Conservation (phyloP, 495 filamentous ascomycete genomes). For the Choiromyces venosus region DNA sequence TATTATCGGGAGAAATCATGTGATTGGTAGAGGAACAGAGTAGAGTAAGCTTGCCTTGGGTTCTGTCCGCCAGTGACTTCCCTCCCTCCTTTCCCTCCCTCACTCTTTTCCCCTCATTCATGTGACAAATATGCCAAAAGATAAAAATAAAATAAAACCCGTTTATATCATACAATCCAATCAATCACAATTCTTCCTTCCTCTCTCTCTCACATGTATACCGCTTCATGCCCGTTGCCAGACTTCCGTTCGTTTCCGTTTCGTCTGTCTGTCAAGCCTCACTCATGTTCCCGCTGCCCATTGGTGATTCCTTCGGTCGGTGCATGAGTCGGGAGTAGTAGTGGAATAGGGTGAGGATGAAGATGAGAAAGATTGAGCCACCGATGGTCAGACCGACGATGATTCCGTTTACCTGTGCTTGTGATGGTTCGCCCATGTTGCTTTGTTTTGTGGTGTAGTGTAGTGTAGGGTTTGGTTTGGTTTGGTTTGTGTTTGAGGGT, state of each 20-base stretch:
- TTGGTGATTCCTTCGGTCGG: constrained; percentile 17
- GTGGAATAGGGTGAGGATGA: constrained; percentile 37
- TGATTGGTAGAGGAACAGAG: neutral
- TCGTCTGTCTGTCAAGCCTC: neutral
- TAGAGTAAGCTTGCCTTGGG: neutral
- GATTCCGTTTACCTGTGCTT: constrained; percentile 34
- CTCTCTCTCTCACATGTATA: neutral
- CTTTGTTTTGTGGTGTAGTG: neutral
- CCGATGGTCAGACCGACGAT: constrained; percentile 35
- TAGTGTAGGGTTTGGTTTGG: neutral
- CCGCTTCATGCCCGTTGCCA: no score
- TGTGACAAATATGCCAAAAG: neutral
- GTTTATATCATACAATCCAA: neutral
- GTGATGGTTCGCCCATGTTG: constrained; percentile 32
- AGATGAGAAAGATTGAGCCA: constrained; percentile 31
- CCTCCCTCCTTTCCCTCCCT: neutral
- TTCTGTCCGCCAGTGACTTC: neutral
- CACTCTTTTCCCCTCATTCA: neutral
- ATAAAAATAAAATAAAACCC: neutral
- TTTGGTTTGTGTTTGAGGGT: neutral
- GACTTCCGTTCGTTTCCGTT: neutral
- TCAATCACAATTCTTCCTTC: neutral
- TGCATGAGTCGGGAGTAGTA: constrained; percentile 38
- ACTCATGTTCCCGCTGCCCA: constrained; percentile 25
- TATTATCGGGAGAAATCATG: neutral